phyloP scores from a whole-genome alignment of 768 basidiomycete genomes.

The Saitozyma sp. region DNA sequence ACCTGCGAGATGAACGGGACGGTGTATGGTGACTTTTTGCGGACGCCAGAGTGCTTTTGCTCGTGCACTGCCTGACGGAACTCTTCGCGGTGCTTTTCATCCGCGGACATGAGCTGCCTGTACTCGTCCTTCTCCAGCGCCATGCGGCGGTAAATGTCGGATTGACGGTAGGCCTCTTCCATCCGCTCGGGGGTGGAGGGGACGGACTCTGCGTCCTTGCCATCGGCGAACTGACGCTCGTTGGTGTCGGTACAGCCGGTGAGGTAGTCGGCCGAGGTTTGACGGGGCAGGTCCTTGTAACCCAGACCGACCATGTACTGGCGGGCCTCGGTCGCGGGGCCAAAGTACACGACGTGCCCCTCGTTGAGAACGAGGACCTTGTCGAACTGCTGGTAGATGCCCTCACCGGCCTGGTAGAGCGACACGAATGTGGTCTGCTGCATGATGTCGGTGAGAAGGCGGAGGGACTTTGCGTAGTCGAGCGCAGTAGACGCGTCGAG shows the following conservation, averaged over 20 bases:
- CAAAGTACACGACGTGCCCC: constrained; percentile 73
- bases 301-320: constrained; percentile 74
- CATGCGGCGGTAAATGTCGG: constrained; percentile 57
- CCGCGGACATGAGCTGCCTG: constrained; percentile 65
- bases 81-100: constrained; percentile 59
- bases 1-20: constrained; percentile 76
- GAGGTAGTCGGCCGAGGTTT: constrained; percentile 81
- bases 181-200: constrained; percentile 70
- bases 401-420: constrained; percentile 79
- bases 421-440: constrained; percentile 66
- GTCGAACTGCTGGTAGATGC: constrained; percentile 64
- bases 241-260: constrained; percentile 57
- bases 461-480: constrained; percentile 75
- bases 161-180: constrained; percentile 64
- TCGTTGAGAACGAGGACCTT: constrained; percentile 78
- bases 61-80: constrained; percentile 76
- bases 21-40: constrained; percentile 73
- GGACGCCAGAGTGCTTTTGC: constrained; percentile 77
- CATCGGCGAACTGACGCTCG: constrained; percentile 69
- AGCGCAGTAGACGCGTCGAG: constrained; percentile 74
- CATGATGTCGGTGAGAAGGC: constrained; percentile 71
- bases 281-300: constrained; percentile 69
- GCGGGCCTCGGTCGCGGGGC: constrained; percentile 64
- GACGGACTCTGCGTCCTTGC: constrained; percentile 61
- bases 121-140: constrained; percentile 57